Evolutionary conservation across 106 monocot genomes (phyloP).

Genomic region (Allium fistulosum): DNA sequence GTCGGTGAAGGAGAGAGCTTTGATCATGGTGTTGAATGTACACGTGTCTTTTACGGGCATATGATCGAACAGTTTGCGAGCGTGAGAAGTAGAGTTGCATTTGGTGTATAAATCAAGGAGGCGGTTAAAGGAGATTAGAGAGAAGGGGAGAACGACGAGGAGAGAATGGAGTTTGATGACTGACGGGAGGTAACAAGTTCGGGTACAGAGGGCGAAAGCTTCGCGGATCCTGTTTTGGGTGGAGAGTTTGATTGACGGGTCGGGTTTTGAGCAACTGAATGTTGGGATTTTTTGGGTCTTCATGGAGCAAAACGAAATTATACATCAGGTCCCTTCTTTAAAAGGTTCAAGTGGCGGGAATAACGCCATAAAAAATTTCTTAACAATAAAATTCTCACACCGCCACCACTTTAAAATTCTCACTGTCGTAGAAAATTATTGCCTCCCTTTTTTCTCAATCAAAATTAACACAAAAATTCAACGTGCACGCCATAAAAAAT

Average conservation of each 20-base stretch:
- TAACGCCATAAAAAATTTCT: too few species aligned
- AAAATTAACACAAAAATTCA: too few species aligned
- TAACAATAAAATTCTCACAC: too few species aligned
- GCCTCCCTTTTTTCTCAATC: too few species aligned
- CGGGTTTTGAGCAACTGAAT: not conserved
- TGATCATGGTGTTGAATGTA: conserved; percentile 17
- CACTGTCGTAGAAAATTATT: too few species aligned
- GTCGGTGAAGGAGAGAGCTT: conserved; percentile 7
- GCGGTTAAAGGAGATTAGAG: conserved; percentile 6
- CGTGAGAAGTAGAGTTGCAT: conserved; percentile 6
- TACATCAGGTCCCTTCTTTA: too few species aligned
- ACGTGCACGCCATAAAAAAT: too few species aligned
- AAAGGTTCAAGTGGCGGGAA: too few species aligned
- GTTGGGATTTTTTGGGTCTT: not conserved
- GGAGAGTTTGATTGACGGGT: conserved; percentile 3
- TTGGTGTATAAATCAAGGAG: conserved; percentile 14
- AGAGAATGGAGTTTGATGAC: conserved; percentile 11
- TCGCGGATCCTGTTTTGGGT: conserved; percentile 8
- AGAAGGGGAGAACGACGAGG: conserved; percentile 4
- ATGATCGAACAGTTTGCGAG: conserved; percentile 11
- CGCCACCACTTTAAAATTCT: too few species aligned
- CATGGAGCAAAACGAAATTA: not conserved
- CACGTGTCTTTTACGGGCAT: conserved; percentile 13
- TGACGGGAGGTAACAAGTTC: conserved; percentile 5
- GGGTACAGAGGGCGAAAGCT: conserved; percentile 18